A percentile compares a stretch with the other conserved stretches of the same genome.
These are phyloP conservation scores for Kurtzmaniella natalensis DNA, from an alignment of 1,139 yeast genomes.

Conservation along the genomic window DNA sequence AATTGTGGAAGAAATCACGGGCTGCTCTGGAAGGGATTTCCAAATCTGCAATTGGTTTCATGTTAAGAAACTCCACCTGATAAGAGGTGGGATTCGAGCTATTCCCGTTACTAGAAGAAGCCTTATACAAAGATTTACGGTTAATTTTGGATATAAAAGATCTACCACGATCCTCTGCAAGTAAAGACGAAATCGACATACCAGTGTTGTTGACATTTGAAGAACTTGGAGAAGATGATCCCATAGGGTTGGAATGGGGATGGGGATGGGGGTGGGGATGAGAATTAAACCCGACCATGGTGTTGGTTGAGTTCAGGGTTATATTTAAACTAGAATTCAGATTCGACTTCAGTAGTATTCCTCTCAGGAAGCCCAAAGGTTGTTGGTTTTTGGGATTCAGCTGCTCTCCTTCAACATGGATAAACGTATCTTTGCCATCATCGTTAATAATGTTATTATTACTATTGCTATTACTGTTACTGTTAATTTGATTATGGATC, in stretches of 20 bases:
- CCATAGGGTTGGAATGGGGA: too few species aligned
- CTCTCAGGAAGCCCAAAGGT: too few species aligned
- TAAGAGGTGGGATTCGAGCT: constrained; percentile 14
- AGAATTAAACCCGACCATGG: too few species aligned
- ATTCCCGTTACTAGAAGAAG: too few species aligned
- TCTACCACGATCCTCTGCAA: constrained; percentile 8
- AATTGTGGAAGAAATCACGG: constrained; percentile 35
- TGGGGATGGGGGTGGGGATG: too few species aligned
- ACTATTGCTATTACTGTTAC: neutral
- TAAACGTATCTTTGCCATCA: constrained; percentile 1
- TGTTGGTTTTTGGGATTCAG: neutral
- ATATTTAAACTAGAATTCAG: neutral
- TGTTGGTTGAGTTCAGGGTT: too few species aligned
- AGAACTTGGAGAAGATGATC: neutral
- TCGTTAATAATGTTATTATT: neutral
- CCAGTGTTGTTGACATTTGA: too few species aligned
- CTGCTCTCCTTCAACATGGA: constrained; percentile 1
- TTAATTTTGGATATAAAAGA: constrained; percentile 9
- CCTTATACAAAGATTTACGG: constrained; percentile 7
- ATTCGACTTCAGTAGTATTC: too few species aligned
- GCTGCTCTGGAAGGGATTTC: constrained; percentile 29
- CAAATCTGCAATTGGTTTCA: constrained; percentile 25
- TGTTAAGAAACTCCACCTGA: constrained; percentile 34
- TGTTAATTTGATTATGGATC: neutral
- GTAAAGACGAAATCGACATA: constrained; percentile 12